A percentile compares a stretch with the other conserved stretches of the same genome.
phyloP scores from a whole-genome alignment of 495 filamentous ascomycete genomes.

The Penicillium waksmanii region DNA sequence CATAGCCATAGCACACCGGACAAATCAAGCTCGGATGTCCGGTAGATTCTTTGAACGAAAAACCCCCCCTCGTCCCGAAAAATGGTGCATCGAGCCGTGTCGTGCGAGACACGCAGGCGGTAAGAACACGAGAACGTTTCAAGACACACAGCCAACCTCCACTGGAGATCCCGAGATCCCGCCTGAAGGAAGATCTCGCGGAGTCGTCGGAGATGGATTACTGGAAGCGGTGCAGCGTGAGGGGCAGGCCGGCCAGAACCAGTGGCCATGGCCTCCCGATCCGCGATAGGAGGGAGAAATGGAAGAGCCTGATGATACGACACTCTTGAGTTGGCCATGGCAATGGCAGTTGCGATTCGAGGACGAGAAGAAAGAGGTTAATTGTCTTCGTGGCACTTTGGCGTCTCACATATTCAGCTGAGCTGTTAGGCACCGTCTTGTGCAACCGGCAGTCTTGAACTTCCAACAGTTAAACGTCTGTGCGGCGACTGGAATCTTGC shows the following conservation, averaged over 20 bases:
- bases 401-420: conserved; percentile 5
- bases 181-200: conserved; percentile 6
- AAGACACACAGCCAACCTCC: conserved; percentile 11
- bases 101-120: conserved; percentile 19
- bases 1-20: no score
- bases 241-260: conserved; percentile 7
- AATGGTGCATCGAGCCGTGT: conserved; percentile 8
- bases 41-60: neutral
- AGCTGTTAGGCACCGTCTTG: conserved; percentile 4
- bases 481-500: conserved; percentile 5
- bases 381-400: conserved; percentile 5
- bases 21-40: neutral
- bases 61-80: neutral
- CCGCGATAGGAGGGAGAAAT: neutral
- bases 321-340: neutral
- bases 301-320: neutral
- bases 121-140: conserved; percentile 12
- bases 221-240: conserved; percentile 21
- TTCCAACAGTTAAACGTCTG: neutral
- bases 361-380: neutral
- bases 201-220: conserved; percentile 18
- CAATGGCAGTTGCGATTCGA: neutral
- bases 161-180: conserved; percentile 2
- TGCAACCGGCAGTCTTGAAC: neutral
- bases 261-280: neutral